phyloP scores from a whole-genome alignment of 768 basidiomycete genomes.

The Sarcodon sp. region DNA sequence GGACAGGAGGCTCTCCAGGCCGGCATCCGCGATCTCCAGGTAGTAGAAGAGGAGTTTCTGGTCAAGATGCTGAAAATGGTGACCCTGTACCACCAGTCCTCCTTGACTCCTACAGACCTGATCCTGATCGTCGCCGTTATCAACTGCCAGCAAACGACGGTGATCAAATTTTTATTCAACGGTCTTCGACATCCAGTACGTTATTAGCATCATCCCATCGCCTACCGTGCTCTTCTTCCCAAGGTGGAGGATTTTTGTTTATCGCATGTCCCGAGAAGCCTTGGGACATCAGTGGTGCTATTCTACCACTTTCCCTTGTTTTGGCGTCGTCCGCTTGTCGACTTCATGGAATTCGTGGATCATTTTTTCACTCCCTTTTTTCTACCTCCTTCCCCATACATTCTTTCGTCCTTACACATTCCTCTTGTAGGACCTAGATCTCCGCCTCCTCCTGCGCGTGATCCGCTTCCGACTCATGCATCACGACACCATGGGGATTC shows the following conservation, averaged over 20 bases:
- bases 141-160: no score
- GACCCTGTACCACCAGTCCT: no score
- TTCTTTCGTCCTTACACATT: constrained; percentile 24
- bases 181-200: constrained; percentile 39
- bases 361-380: constrained; percentile 20
- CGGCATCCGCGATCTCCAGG: not conserved
- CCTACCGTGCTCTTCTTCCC: constrained; percentile 11
- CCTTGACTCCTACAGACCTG: no score
- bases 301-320: constrained; percentile 17
- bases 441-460: constrained; percentile 21
- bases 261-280: constrained; percentile 24
- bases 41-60: not conserved
- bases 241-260: constrained; percentile 15
- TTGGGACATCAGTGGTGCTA: constrained; percentile 28
- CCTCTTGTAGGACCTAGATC: constrained; percentile 36
- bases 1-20: not conserved
- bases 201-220: constrained; percentile 37
- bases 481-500: constrained; percentile 3
- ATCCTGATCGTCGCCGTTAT: no score
- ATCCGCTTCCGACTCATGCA: constrained; percentile 15
- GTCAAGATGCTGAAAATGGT: constrained; percentile 7
- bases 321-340: constrained; percentile 21
- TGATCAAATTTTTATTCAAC: not conserved
- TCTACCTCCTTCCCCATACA: constrained; percentile 19
- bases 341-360: constrained; percentile 31